Evolutionary conservation across 805 yeast genomes (phyloP), one percentile per base, ranked within the genome.

Genomic region (Kazachstania kunashirensis): DNA sequence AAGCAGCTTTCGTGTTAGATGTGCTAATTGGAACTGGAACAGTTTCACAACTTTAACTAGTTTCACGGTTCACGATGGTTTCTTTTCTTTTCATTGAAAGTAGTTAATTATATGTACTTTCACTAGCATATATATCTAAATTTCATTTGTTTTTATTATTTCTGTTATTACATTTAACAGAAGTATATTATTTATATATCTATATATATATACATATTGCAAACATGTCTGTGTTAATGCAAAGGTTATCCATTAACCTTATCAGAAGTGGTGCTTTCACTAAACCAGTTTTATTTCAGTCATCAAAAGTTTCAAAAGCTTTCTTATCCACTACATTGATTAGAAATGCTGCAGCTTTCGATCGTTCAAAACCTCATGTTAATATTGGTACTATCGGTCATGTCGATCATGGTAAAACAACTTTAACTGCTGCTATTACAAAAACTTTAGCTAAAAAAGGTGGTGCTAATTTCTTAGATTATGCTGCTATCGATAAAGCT

Each of bases 331-430:
- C 34, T 15, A 15, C 41, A 9, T 12, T 31, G 6, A 7, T 6
- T 6, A 12, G 16, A 15, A 55, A 51, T 33, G 94, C 94, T 45
- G 73, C 80, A 34, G 73, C 89, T 34, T 92, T 89, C 62, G 83
- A 82, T 65, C 89, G 98, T 70, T 72, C 86, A 51, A 92, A 92
- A 71, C 97, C 97, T 34, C 97, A 89, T 62, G 79, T 89, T 52
- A 89, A 89, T 68, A 75, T 89, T 52, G 98, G 97, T 70, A 89
- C 97, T 61, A 89, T 89, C 63, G 97, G 97, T 50, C 97, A 89
- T 65, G 97, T 89, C 49, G 98, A 89, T 71, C 97, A 89, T 68
- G 98, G 98, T 66, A 89, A 89, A 70, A 88, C 97, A 54, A 88
- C 97, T 38, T 73, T 89, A 60, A 92, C 98, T 43, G 98, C 97